Evolutionary conservation across 2,329 filamentous ascomycete species (phyloP), one percentile per base, ranked within the genome.

Genomic region (Scedosporium aurantiacum): DNA sequence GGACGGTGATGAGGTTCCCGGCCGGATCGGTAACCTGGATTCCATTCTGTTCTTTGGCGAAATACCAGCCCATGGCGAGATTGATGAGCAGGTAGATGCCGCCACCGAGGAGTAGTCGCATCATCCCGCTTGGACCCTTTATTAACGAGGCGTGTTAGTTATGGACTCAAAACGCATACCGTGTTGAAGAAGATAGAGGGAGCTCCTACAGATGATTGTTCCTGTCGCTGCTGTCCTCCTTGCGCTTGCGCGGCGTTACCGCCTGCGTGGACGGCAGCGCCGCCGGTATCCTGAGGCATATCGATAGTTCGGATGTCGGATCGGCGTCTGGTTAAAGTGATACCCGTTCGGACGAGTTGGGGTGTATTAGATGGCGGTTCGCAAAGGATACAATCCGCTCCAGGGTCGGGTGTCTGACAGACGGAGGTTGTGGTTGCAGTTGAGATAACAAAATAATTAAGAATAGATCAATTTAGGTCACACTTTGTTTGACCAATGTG

Each of bases 11-110:
- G 16, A 76, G 66, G 56, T 81, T 77, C 62, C 83, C 84, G 21
- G 75, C 73, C 61, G 82, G 77, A 63, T 82, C 77, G 67, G 77
- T 77, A 21, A 77, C 75, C 37, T 77, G 73, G 60, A 79, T 76
- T 58, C 76, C 78, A 56, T 74, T 72, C 63, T 77, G 74, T 61
- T 78, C 75, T 67, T 77, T 80, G 55, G 76, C 75, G 65, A 75
- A 73, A 64, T 82, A 75, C 69, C 82, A 79, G 68, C 78, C 79
- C 74, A 86, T 76, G 61, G 80, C 68, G 62, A 82, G 72, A 69
- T 87, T 85, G 71, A 86, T 76, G 60, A 78, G 82, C 64, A 85
- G 76, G 71, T 82, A 86, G 68, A 84, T 74, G 63, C 77, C 75
- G 32, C 79, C 75, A 58, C 82, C 81, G 63, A 84, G 73, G 43